phyloP scores from a whole-genome alignment of 1,284 basidiomycete species.

The Heterobasidion occidentale region DNA sequence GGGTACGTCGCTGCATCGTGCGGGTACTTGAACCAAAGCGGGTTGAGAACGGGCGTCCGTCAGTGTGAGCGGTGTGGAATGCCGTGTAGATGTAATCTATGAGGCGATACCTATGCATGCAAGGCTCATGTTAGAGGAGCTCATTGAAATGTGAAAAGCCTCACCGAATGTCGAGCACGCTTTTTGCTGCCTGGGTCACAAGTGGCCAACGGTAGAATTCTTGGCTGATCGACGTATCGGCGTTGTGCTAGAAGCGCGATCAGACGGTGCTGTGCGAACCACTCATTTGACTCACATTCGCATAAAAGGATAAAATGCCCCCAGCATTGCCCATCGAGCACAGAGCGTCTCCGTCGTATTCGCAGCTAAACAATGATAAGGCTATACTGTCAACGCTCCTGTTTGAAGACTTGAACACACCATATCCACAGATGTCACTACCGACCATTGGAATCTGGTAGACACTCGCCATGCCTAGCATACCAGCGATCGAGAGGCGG shows the following conservation, averaged over 20 bases:
- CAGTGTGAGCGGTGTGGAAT: conserved; percentile 49
- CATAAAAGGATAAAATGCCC: conserved; percentile 69
- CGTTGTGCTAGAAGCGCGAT: conserved; percentile 39
- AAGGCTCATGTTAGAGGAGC: not conserved
- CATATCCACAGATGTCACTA: conserved; percentile 59
- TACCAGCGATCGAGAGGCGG: conserved; percentile 50
- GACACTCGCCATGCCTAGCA: conserved; percentile 52
- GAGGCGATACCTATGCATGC: conserved; percentile 44
- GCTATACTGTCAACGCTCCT: not conserved
- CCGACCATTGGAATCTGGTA: conserved; percentile 68
- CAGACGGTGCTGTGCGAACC: not conserved
- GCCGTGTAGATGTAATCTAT: conserved; percentile 70
- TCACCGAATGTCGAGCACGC: conserved; percentile 52
- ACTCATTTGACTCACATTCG: conserved; percentile 39
- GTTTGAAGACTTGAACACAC: conserved; percentile 21
- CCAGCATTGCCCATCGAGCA: conserved; percentile 61
- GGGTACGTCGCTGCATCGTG: conserved; percentile 47
- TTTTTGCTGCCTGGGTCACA: conserved; percentile 51
- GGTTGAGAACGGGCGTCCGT: conserved; percentile 54
- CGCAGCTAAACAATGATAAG: conserved; percentile 24
- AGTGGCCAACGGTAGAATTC: conserved; percentile 63
- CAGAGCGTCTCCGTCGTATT: conserved; percentile 59
- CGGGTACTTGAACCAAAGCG: conserved; percentile 61
- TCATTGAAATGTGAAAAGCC: not conserved
- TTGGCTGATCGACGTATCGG: conserved; percentile 43